Evolutionary conservation across 352 stramenopile genomes (phyloP).

Genomic region (Phytophthora pistaciae): DNA sequence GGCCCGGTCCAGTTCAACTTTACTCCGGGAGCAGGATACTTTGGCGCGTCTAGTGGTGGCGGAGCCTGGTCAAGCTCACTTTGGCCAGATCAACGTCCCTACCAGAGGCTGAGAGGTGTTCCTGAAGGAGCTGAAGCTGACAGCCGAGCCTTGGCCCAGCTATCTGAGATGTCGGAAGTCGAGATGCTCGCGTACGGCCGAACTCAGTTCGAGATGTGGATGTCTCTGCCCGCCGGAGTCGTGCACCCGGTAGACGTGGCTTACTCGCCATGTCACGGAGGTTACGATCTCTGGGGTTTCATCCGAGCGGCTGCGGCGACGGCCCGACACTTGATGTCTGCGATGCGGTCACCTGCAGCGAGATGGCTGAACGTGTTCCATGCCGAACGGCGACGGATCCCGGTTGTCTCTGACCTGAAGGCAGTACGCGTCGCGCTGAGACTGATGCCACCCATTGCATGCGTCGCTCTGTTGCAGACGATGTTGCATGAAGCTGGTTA

Average conservation of each 20-base stretch:
- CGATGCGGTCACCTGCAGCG: neutral
- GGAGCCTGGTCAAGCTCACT: neutral
- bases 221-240: neutral
- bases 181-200: too few species aligned
- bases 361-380: neutral
- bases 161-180: too few species aligned
- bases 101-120: too few species aligned
- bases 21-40: neutral
- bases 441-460: neutral
- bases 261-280: neutral
- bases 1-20: neutral
- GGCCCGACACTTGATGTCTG: neutral
- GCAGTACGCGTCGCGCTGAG: neutral
- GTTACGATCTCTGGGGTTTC: neutral
- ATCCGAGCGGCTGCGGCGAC: neutral
- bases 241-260: neutral
- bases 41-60: neutral
- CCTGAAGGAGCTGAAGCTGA: too few species aligned
- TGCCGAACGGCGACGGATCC: neutral
- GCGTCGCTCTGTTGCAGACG: neutral
- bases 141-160: too few species aligned
- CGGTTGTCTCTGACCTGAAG: neutral
- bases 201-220: too few species aligned
- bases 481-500: neutral
- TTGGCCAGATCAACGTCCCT: too few species aligned